Conservation (phyloP, 495 filamentous ascomycete species). For the Aspergillus heteromorphus region DNA sequence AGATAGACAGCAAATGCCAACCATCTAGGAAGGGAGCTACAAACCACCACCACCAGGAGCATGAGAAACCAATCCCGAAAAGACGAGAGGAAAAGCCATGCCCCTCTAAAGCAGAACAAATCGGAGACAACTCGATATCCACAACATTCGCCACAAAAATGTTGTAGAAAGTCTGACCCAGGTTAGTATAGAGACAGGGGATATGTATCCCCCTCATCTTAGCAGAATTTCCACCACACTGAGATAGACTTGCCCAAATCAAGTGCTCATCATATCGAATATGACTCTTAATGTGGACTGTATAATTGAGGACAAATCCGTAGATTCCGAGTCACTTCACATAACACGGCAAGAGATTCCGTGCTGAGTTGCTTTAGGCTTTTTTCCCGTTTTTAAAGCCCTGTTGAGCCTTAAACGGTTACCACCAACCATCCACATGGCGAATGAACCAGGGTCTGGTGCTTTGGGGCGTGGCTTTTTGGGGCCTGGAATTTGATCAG, state of each 20-base stretch:
- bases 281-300: background rate
- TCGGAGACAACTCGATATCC: conserved; percentile 4
- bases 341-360: conserved; percentile 18
- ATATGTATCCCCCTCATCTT: background rate
- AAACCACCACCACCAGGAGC: conserved; percentile 9
- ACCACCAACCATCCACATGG: conserved; percentile 39
- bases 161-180: background rate
- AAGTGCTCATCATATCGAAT: background rate
- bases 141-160: background rate
- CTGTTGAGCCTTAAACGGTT: conserved; percentile 24
- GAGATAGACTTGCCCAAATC: background rate
- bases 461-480: conserved; percentile 28
- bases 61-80: conserved; percentile 25
- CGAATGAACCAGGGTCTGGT: conserved; percentile 29
- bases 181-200: background rate
- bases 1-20: background rate
- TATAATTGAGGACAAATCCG: background rate
- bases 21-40: conserved; percentile 3
- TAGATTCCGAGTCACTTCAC: conserved; percentile 11
- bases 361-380: conserved; percentile 26
- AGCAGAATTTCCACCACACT: background rate
- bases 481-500: conserved; percentile 15
- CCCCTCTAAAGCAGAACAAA: conserved; percentile 19
- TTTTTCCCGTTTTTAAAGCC: conserved; percentile 34
- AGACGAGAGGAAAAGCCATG: conserved; percentile 30